phyloP scores from a whole-genome alignment of 2,329 filamentous ascomycete genomes.

The Epichloe sp. region DNA sequence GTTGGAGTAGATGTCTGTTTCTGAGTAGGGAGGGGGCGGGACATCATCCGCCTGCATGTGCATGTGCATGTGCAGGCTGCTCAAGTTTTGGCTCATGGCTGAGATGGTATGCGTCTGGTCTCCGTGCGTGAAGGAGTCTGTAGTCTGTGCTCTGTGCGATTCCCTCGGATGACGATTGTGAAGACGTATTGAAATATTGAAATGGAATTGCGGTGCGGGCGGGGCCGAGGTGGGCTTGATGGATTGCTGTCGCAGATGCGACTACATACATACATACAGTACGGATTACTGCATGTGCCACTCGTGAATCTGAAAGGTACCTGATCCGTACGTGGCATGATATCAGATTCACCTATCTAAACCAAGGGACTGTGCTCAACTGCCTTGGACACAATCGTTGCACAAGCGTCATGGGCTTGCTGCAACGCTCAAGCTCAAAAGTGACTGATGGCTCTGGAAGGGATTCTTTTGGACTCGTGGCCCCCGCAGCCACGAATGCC shows the following conservation, averaged over 20 bases:
- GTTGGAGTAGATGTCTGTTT: conserved; percentile 41
- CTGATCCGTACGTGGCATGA: not conserved
- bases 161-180: too few species aligned
- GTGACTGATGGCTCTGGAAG: too few species aligned
- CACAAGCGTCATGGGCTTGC: too few species aligned
- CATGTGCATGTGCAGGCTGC: conserved; percentile 8
- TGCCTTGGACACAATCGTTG: too few species aligned
- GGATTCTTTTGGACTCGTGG: too few species aligned
- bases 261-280: not conserved
- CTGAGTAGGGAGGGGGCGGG: conserved; percentile 42
- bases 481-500: too few species aligned
- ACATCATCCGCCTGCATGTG: conserved; percentile 19
- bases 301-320: not conserved
- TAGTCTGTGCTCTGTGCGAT: too few species aligned
- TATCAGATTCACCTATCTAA: not conserved
- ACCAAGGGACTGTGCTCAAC: too few species aligned
- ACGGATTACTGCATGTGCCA: not conserved
- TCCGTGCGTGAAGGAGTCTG: too few species aligned
- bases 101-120: too few species aligned
- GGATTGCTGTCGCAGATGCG: not conserved
- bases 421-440: too few species aligned
- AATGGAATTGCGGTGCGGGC: not conserved
- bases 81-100: conserved; percentile 8
- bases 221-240: not conserved
- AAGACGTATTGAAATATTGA: too few species aligned